These are phyloP conservation scores for Zygotorulaspora sp. DNA, from an alignment of 805 yeast genomes.

Conservation along the genomic window DNA sequence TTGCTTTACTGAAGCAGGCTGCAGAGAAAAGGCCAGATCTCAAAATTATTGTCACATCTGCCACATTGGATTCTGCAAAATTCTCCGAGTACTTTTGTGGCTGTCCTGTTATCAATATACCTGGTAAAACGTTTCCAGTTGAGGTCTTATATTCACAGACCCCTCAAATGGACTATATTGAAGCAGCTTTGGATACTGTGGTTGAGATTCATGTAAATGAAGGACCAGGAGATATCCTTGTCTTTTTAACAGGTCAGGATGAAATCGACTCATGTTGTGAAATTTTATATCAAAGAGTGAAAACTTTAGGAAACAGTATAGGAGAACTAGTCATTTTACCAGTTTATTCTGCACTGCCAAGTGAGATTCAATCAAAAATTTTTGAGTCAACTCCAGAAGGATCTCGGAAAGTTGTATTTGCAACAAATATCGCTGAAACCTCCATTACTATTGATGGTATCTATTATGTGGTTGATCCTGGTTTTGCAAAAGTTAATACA, in stretches of 20 bases:
- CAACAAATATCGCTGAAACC: constrained; percentile 96
- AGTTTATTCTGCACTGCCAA: constrained; percentile 85
- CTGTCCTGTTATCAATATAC: constrained; percentile 80
- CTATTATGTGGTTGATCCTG: constrained; percentile 88
- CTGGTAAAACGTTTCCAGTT: constrained; percentile 90
- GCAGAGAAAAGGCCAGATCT: constrained; percentile 64
- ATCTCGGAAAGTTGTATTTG: constrained; percentile 82
- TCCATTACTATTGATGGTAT: constrained; percentile 95
- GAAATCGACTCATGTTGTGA: constrained; percentile 91
- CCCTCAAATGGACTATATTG: constrained; percentile 83
- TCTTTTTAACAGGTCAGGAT: constrained; percentile 87
- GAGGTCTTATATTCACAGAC: constrained; percentile 73
- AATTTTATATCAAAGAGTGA: constrained; percentile 58
- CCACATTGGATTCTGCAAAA: constrained; percentile 86
- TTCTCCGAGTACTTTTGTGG: constrained; percentile 71
- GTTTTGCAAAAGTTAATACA: constrained; percentile 85
- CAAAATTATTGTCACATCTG: constrained; percentile 82
- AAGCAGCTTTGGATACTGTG: constrained; percentile 77
- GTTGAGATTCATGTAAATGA: constrained; percentile 82
- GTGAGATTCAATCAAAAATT: constrained; percentile 82
- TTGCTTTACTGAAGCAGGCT: constrained; percentile 78
- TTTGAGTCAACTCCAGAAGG: constrained; percentile 86
- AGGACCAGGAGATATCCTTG: constrained; percentile 72
- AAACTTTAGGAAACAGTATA: constrained; percentile 57
- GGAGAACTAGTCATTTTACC: constrained; percentile 75